These are phyloP conservation scores for Theobroma grandiflorum DNA, from an alignment of 441 rosid genomes.

Conservation along the genomic window DNA sequence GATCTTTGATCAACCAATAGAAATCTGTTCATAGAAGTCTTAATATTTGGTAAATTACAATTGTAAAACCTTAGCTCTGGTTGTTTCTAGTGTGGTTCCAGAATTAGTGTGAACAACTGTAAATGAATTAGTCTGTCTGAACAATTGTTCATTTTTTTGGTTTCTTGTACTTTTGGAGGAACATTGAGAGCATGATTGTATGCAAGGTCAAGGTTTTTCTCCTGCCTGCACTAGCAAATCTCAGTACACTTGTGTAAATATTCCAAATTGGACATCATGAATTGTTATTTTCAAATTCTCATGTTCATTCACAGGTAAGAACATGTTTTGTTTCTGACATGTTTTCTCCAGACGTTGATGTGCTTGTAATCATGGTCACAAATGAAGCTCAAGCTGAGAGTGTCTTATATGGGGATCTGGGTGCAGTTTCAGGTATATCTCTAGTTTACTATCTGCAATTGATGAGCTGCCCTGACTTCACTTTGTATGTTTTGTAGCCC, in stretches of 20 bases:
- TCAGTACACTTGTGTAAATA: not conserved
- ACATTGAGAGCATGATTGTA: slow-evolving; percentile 5
- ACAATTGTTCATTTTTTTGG: not conserved
- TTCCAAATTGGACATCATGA: slow-evolving; percentile 2
- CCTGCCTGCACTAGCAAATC: slow-evolving; percentile 2
- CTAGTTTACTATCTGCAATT: slow-evolving; percentile 15
- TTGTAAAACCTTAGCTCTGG: not conserved
- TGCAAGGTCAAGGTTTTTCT: slow-evolving; percentile 12
- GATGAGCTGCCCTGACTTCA: slow-evolving; percentile 34
- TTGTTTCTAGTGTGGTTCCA: not conserved
- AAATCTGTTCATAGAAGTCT: not conserved
- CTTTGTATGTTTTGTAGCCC: slow-evolving; percentile 52
- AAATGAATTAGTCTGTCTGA: not conserved
- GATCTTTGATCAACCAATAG: slow-evolving; percentile 20
- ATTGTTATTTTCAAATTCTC: slow-evolving; percentile 20
- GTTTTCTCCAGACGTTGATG: slow-evolving; percentile 69
- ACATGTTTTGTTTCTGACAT: slow-evolving; percentile 21
- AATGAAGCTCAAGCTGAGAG: slow-evolving; percentile 92
- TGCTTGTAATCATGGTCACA: slow-evolving; percentile 92
- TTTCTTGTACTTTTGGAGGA: slow-evolving; percentile 16
- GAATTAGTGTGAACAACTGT: not conserved
- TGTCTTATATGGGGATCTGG: slow-evolving; percentile 81
- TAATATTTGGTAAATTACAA: not conserved
- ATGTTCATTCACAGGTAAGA: not conserved
- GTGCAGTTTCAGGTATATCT: slow-evolving; percentile 81